These are phyloP conservation scores for Kondoa malvinella DNA, from an alignment of 768 basidiomycete genomes.

Conservation along the genomic window DNA sequence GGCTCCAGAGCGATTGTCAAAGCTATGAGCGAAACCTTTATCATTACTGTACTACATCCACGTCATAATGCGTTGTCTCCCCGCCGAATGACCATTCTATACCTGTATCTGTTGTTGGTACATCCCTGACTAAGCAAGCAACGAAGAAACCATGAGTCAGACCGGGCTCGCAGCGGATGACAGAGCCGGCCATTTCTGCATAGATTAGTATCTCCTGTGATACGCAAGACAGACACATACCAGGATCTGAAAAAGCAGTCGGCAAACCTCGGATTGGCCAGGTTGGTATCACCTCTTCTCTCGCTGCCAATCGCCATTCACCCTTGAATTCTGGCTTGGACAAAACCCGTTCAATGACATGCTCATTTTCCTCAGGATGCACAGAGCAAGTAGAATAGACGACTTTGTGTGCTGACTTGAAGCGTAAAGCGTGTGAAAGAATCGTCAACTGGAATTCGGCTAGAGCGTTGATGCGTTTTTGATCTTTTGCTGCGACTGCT, in stretches of 20 bases:
- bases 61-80: background rate
- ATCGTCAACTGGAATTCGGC: conserved; percentile 76
- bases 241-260: conserved; percentile 42
- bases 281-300: conserved; percentile 49
- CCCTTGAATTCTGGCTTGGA: conserved; percentile 49
- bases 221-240: background rate
- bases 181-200: conserved; percentile 42
- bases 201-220: conserved; percentile 1
- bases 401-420: conserved; percentile 58
- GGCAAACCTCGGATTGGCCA: conserved; percentile 68
- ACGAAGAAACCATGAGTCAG: conserved; percentile 95
- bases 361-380: conserved; percentile 79
- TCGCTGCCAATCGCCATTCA: conserved; percentile 53
- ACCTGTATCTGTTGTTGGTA: background rate
- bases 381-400: conserved; percentile 98
- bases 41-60: background rate
- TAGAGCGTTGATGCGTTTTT: conserved; percentile 63
- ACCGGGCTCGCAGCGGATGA: conserved; percentile 38
- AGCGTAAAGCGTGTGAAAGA: conserved; percentile 89
- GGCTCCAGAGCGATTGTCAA: background rate
- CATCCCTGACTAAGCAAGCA: conserved; percentile 55
- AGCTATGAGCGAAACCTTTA: background rate
- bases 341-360: conserved; percentile 61
- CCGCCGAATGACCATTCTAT: background rate
- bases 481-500: conserved; percentile 38